Percentiles rank a stretch among this genome's conserved stretches.
phyloP scores from a whole-genome alignment of 495 filamentous ascomycete genomes.

The Penicillium steckii region DNA sequence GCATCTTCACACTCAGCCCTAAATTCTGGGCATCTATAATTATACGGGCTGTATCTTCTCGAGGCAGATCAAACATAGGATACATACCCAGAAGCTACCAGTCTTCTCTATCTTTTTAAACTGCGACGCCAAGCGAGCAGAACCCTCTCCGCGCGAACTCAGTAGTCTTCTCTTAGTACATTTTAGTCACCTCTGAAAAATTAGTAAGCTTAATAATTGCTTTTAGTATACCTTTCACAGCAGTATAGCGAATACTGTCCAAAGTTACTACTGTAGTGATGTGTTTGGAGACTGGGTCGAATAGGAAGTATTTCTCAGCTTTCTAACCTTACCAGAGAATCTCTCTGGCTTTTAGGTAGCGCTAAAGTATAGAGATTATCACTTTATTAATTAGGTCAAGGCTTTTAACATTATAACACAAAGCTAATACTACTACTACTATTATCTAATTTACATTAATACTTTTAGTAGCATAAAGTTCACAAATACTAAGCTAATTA shows the following conservation, averaged over 20 bases:
- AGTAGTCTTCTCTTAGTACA: conserved; percentile 67
- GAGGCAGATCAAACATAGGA: conserved; percentile 76
- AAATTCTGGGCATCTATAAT: conserved; percentile 74
- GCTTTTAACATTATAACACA: conserved; percentile 75
- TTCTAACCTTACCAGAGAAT: conserved; percentile 68
- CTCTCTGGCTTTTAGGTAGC: conserved; percentile 71
- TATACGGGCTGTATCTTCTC: conserved; percentile 75
- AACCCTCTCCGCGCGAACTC: conserved; percentile 80
- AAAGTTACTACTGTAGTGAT: conserved; percentile 66
- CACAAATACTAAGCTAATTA: conserved; percentile 72
- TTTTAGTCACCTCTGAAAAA: conserved; percentile 61
- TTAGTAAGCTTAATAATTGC: conserved; percentile 65
- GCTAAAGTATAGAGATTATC: conserved; percentile 68
- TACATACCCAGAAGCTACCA: conserved; percentile 74
- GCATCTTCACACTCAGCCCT: conserved; percentile 75
- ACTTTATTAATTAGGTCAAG: conserved; percentile 77
- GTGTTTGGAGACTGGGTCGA: conserved; percentile 77
- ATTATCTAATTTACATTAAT: conserved; percentile 80
- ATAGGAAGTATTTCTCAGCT: conserved; percentile 73
- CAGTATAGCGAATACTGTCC: conserved; percentile 65
- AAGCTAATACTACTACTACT: conserved; percentile 71
- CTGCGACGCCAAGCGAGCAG: conserved; percentile 75
- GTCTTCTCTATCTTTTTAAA: conserved; percentile 62
- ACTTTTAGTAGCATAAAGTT: conserved; percentile 71
- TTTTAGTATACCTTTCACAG: conserved; percentile 73